These are phyloP conservation scores for Chaetomium fimeti DNA, from an alignment of 495 filamentous ascomycete genomes.

Conservation along the genomic window DNA sequence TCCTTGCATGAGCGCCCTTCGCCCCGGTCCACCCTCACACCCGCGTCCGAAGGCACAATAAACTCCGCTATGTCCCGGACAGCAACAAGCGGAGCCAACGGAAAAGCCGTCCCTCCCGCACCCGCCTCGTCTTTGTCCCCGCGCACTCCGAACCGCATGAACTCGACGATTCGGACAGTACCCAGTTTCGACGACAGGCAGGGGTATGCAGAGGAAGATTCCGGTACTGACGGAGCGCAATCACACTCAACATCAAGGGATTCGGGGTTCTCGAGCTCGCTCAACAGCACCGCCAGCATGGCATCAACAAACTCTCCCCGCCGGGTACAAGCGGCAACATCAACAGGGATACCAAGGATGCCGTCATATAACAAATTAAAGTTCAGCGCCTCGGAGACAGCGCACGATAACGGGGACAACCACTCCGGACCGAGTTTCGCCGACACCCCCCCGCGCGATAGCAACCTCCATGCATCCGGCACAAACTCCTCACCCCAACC, in stretches of 20 bases:
- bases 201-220: conserved; percentile 33
- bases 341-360: conserved; percentile 21
- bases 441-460: conserved; percentile 30
- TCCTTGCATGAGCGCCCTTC: conserved; percentile 27
- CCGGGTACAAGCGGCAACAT: conserved; percentile 27
- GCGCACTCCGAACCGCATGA: conserved; percentile 30
- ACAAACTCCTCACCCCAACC: neutral
- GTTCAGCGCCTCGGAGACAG: conserved; percentile 26
- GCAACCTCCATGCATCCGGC: conserved; percentile 29
- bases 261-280: conserved; percentile 50
- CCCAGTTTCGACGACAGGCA: conserved; percentile 42
- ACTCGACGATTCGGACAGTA: conserved; percentile 50
- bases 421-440: conserved; percentile 22
- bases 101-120: conserved; percentile 22
- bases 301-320: conserved; percentile 40
- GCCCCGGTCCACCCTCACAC: conserved; percentile 33
- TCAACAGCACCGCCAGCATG: conserved; percentile 47
- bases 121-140: conserved; percentile 16
- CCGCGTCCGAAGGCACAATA: conserved; percentile 37
- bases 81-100: conserved; percentile 23
- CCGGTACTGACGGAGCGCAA: conserved; percentile 32
- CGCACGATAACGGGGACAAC: conserved; percentile 21
- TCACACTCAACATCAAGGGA: conserved; percentile 41
- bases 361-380: conserved; percentile 35
- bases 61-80: conserved; percentile 40